Evolutionary conservation across 768 basidiomycete genomes (phyloP).

Genomic region (Lentinula aciculospora): DNA sequence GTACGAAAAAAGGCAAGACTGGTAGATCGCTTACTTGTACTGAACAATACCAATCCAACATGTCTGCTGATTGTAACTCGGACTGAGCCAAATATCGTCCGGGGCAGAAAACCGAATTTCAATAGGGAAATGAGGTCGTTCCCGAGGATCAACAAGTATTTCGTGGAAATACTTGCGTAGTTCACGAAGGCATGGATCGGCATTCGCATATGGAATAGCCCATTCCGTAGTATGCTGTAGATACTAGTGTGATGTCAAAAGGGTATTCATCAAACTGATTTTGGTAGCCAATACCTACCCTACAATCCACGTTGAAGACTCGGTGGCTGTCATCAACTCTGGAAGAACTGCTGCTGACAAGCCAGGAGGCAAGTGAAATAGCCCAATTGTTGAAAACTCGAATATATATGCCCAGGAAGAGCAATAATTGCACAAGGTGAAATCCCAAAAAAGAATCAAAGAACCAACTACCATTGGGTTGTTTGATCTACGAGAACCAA

Average conservation of each 20-base stretch:
- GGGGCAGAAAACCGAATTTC: constrained; percentile 85
- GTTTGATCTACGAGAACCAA: constrained; percentile 39
- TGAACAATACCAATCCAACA: constrained; percentile 99
- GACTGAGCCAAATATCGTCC: constrained; percentile 95
- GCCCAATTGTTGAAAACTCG: constrained; percentile 57
- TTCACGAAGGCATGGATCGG: constrained; percentile 63
- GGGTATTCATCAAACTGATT: not conserved
- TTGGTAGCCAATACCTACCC: constrained; percentile 44
- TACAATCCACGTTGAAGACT: constrained; percentile 91
- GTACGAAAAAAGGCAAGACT: constrained; percentile 1
- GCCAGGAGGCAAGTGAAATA: constrained; percentile 63
- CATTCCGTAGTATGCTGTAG: constrained; percentile 95
- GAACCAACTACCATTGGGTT: constrained; percentile 53
- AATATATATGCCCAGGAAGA: constrained; percentile 71
- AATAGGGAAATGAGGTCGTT: constrained; percentile 87
- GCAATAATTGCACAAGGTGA: constrained; percentile 78
- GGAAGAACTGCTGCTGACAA: constrained; percentile 46
- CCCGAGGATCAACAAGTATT: constrained; percentile 57
- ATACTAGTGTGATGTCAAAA: constrained; percentile 42
- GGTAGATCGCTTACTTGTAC: constrained; percentile 65
- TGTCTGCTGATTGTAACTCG: constrained; percentile 70
- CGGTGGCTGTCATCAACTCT: constrained; percentile 73
- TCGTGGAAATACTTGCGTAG: constrained; percentile 65
- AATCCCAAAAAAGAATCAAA: constrained; percentile 69
- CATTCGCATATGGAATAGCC: constrained; percentile 73